These are phyloP conservation scores for Trebouxia sp. DNA, from an alignment of 139 green algal genomes.

Conservation along the genomic window DNA sequence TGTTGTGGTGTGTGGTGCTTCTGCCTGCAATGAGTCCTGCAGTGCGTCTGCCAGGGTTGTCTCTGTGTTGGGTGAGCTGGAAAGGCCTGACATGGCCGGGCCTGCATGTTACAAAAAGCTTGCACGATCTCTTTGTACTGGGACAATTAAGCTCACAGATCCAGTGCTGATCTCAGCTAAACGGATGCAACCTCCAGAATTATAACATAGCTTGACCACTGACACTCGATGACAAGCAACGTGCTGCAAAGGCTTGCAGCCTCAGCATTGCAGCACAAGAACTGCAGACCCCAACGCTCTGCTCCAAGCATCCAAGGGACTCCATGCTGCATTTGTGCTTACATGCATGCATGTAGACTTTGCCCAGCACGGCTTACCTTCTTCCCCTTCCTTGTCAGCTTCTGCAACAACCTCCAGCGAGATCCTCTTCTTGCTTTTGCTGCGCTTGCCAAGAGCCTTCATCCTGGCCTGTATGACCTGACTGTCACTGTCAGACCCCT, in stretches of 20 bases:
- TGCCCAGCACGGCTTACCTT: constrained; percentile 5
- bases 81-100: background rate
- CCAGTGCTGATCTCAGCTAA: no score
- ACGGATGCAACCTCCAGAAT: no score
- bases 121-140: no score
- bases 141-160: background rate
- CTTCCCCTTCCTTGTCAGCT: constrained; percentile 18
- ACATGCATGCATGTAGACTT: no score
- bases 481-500: background rate
- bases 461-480: background rate
- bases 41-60: background rate
- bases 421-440: constrained; percentile 9
- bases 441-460: constrained; percentile 15
- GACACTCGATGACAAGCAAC: no score
- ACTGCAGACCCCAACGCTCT: no score
- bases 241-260: no score
- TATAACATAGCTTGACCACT: no score
- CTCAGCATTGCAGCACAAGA: no score
- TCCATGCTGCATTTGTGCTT: no score
- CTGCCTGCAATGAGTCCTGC: background rate
- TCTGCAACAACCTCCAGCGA: background rate
- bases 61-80: background rate
- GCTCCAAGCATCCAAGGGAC: no score
- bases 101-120: background rate
- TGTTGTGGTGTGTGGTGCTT: background rate